Conservation (phyloP, 2,329 filamentous ascomycete genomes). For the Diaporthe vaccinii region DNA sequence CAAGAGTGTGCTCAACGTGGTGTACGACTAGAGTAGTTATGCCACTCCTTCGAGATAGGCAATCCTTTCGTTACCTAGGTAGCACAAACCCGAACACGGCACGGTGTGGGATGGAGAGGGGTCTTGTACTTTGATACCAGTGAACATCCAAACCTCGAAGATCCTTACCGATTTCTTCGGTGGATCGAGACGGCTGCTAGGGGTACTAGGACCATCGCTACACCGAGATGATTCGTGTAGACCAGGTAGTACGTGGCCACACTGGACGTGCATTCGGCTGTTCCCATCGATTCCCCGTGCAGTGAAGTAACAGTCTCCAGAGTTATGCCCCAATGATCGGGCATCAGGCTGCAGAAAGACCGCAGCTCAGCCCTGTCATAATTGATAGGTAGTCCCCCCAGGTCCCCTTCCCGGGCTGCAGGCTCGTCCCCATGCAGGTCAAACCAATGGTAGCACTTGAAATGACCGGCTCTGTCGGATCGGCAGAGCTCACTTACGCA, state of each 20-base stretch:
- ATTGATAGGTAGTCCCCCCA: background rate
- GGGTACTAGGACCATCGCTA: background rate
- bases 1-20: background rate
- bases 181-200: background rate
- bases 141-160: background rate
- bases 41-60: background rate
- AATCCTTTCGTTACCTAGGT: background rate
- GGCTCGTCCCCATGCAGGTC: no score
- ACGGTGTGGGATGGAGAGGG: no score
- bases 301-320: background rate
- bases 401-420: background rate
- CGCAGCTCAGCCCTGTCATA: constrained; percentile 13
- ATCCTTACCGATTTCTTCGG: background rate
- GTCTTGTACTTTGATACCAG: background rate
- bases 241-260: background rate
- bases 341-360: background rate
- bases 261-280: background rate
- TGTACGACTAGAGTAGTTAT: background rate
- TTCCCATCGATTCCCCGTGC: background rate
- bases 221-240: background rate
- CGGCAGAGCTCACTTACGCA: background rate
- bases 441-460: background rate
- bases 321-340: background rate
- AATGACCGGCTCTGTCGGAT: background rate
- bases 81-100: background rate